Evolutionary conservation across 306 rosid genomes (phyloP).

Genomic region (Myrica gale): DNA sequence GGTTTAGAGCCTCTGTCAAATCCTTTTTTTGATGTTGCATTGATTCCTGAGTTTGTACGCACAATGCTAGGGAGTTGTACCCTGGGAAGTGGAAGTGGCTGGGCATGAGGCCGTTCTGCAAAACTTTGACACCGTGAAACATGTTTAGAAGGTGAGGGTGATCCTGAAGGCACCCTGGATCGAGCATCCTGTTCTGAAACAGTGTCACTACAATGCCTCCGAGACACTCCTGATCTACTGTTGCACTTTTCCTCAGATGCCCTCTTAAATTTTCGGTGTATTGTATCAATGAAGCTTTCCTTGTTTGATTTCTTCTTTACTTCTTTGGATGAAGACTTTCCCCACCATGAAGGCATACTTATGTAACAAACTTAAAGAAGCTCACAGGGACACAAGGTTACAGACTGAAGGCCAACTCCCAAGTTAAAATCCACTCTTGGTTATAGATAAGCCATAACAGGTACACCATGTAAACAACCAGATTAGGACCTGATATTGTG

Average conservation of each 20-base stretch:
- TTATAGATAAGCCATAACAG: slow-evolving; percentile 29
- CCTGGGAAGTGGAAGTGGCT: slow-evolving; percentile 91
- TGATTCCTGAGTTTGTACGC: slow-evolving; percentile 80
- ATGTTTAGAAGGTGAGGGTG: slow-evolving; percentile 81
- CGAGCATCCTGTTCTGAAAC: slow-evolving; percentile 73
- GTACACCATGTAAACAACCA: slow-evolving; percentile 26
- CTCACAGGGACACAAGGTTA: neutral
- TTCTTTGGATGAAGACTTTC: slow-evolving; percentile 83
- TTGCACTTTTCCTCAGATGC: slow-evolving; percentile 70
- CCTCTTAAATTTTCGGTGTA: slow-evolving; percentile 69
- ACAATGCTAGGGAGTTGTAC: slow-evolving; percentile 62
- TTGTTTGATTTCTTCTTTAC: slow-evolving; percentile 73
- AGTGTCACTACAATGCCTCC: slow-evolving; percentile 63
- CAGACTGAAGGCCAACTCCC: slow-evolving; percentile 12
- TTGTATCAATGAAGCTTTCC: slow-evolving; percentile 76
- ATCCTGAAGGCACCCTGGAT: slow-evolving; percentile 66
- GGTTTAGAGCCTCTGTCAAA: slow-evolving; percentile 60
- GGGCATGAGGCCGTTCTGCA: slow-evolving; percentile 80
- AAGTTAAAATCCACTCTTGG: slow-evolving; percentile 25
- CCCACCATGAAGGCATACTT: slow-evolving; percentile 92
- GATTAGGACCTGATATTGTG: slow-evolving; percentile 21
- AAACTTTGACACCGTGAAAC: slow-evolving; percentile 97
- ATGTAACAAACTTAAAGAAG: slow-evolving; percentile 21
- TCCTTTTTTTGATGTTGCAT: slow-evolving; percentile 60
- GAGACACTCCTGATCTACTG: slow-evolving; percentile 62